Evolutionary conservation across 345 rosid species (phyloP).

Genomic region (Citrus australasica): DNA sequence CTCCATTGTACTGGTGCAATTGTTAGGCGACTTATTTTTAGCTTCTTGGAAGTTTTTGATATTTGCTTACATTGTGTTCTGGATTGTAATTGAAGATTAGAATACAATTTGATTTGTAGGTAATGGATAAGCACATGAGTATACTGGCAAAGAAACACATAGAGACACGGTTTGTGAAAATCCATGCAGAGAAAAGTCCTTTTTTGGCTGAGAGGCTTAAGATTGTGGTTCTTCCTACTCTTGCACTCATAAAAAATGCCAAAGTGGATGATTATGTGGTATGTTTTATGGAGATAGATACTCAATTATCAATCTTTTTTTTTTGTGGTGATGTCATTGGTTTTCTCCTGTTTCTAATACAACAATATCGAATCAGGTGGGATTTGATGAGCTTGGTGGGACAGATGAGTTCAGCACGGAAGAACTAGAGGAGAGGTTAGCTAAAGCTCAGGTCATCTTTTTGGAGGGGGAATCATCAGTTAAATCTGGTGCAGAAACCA

Average conservation of each 20-base stretch:
- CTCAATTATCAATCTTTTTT: neutral
- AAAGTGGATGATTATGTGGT: slow-evolving; percentile 99
- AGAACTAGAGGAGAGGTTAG: slow-evolving; percentile 87
- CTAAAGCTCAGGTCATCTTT: slow-evolving; percentile 77
- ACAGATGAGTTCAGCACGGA: slow-evolving; percentile 93
- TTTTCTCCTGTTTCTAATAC: neutral
- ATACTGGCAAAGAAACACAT: slow-evolving; percentile 84
- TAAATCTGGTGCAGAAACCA: slow-evolving; percentile 46
- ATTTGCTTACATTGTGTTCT: neutral
- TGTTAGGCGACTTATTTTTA: neutral
- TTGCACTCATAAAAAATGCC: slow-evolving; percentile 90
- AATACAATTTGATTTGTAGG: slow-evolving; percentile 41
- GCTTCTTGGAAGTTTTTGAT: neutral
- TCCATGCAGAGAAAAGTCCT: slow-evolving; percentile 98
- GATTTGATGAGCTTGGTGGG: slow-evolving; percentile 92
- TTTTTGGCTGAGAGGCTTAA: slow-evolving; percentile 90
- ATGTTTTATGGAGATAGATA: slow-evolving; percentile 6
- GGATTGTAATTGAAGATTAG: neutral
- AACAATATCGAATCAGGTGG: slow-evolving; percentile 48
- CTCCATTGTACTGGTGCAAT: neutral
- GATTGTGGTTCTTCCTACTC: slow-evolving; percentile 91
- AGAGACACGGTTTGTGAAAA: slow-evolving; percentile 93
- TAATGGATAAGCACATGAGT: slow-evolving; percentile 89
- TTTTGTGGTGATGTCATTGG: neutral
- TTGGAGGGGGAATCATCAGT: slow-evolving; percentile 87